Evolutionary conservation across 2,329 filamentous ascomycete genomes (phyloP).

Genomic region (Nothophaeocryptopus gaeumannii): DNA sequence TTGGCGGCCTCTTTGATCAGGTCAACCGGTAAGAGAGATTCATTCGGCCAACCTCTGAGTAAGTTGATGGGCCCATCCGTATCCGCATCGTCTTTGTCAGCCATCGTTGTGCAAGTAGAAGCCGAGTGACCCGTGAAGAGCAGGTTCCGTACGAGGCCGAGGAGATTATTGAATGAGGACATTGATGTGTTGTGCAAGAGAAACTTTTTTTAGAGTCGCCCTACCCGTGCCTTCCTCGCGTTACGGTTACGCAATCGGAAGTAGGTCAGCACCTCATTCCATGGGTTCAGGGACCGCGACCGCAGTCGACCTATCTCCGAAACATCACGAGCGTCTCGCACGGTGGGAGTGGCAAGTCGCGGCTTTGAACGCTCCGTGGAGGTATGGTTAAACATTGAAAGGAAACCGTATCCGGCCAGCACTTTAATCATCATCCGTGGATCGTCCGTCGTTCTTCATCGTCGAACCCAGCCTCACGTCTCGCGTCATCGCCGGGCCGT

Average conservation of each 20-base stretch:
- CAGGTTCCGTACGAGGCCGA: slow-evolving; percentile 14
- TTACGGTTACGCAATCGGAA: not conserved
- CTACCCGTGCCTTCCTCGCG: not conserved
- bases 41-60: slow-evolving; percentile 66
- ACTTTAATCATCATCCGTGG: too few relatives aligned
- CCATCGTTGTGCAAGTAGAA: not conserved
- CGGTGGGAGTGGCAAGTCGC: too few relatives aligned
- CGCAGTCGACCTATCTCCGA: too few relatives aligned
- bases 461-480: too few relatives aligned
- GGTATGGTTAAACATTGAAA: too few relatives aligned
- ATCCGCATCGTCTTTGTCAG: slow-evolving; percentile 1
- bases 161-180: slow-evolving; percentile 7
- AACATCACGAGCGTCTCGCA: too few relatives aligned
- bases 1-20: slow-evolving; percentile 61
- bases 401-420: too few relatives aligned
- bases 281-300: too few relatives aligned
- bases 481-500: too few relatives aligned
- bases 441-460: too few relatives aligned
- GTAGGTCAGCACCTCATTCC: too few relatives aligned
- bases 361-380: too few relatives aligned
- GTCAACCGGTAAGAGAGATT: slow-evolving; percentile 62
- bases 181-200: slow-evolving; percentile 1
- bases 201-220: not conserved
- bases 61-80: slow-evolving; percentile 55
- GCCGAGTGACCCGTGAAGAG: slow-evolving; percentile 2